phyloP scores from a whole-genome alignment of 176 grass and related monocot species.

The Oryza nivara region DNA sequence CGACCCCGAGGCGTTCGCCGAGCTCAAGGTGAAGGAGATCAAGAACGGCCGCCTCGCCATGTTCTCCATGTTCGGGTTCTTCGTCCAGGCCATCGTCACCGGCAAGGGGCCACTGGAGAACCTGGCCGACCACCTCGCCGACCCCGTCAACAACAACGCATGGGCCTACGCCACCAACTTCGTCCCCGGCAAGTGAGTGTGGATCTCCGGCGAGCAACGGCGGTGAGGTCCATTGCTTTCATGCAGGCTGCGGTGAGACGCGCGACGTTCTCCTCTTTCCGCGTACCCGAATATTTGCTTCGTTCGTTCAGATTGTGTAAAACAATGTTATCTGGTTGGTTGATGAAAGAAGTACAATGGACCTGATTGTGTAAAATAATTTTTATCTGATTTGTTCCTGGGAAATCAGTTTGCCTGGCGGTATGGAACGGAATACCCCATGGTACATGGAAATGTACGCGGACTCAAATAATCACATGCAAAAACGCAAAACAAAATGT shows the following conservation, averaged over 20 bases:
- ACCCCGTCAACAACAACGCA: slow-evolving; percentile 51
- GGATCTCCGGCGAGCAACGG: not conserved
- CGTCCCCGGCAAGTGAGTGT: slow-evolving; percentile 28
- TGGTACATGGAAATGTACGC: not conserved
- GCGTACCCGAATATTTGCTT: not conserved
- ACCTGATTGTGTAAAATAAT: not conserved
- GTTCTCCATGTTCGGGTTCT: slow-evolving; percentile 58
- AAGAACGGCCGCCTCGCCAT: slow-evolving; percentile 52
- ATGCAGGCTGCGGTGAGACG: not conserved
- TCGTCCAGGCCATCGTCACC: slow-evolving; percentile 53
- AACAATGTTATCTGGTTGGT: slow-evolving; percentile 13
- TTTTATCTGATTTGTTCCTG: not conserved
- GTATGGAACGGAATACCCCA: not conserved
- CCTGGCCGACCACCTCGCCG: slow-evolving; percentile 47
- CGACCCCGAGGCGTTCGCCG: slow-evolving; percentile 36
- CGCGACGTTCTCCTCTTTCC: not conserved
- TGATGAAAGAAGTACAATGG: not conserved
- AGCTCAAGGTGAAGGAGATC: slow-evolving; percentile 56
- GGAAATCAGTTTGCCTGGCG: not conserved
- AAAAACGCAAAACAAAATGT: not conserved
- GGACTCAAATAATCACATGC: not conserved
- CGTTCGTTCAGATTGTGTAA: slow-evolving; percentile 2
- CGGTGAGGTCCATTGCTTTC: not conserved
- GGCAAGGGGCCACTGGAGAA: slow-evolving; percentile 46
- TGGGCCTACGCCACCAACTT: slow-evolving; percentile 54